These are phyloP conservation scores for Penicillium roqueforti DNA, from an alignment of 495 filamentous ascomycete species.

Conservation along the genomic window DNA sequence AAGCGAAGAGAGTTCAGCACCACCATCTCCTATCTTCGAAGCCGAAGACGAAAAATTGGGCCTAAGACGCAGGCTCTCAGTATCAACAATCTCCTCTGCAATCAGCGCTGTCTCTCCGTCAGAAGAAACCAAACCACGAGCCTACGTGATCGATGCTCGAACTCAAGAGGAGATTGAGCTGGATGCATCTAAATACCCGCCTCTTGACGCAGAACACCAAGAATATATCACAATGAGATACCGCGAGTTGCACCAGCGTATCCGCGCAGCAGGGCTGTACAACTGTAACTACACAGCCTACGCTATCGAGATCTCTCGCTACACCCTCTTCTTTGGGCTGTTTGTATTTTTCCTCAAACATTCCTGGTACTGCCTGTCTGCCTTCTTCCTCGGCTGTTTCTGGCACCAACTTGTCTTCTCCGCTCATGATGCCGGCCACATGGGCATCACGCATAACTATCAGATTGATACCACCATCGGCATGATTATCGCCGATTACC, in stretches of 20 bases:
- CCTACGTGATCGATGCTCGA: slow-evolving; percentile 53
- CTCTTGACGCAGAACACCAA: slow-evolving; percentile 64
- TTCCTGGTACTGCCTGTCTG: slow-evolving; percentile 39
- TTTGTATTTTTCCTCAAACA: slow-evolving; percentile 42
- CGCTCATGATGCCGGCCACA: slow-evolving; percentile 87
- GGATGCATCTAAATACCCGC: slow-evolving; percentile 68
- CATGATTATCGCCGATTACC: slow-evolving; percentile 77
- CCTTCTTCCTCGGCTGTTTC: slow-evolving; percentile 66
- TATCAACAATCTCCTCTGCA: slow-evolving; percentile 51
- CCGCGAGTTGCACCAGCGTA: slow-evolving; percentile 58
- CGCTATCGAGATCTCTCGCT: slow-evolving; percentile 60
- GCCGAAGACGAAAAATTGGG: neutral
- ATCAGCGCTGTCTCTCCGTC: slow-evolving; percentile 2
- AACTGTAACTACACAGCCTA: slow-evolving; percentile 80
- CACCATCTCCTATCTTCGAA: slow-evolving; percentile 18
- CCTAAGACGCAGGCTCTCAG: slow-evolving; percentile 21
- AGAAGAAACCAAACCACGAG: neutral
- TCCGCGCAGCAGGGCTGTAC: slow-evolving; percentile 68
- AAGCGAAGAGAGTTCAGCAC: slow-evolving; percentile 11
- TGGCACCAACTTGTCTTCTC: slow-evolving; percentile 92
- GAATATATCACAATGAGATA: slow-evolving; percentile 70
- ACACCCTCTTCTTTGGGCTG: slow-evolving; percentile 57
- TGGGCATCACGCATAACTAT: slow-evolving; percentile 86
- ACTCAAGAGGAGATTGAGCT: slow-evolving; percentile 66
- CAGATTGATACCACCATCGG: slow-evolving; percentile 75